These are phyloP conservation scores for Tricladium varicosporioides DNA, from an alignment of 2,329 filamentous ascomycete genomes.

Conservation along the genomic window DNA sequence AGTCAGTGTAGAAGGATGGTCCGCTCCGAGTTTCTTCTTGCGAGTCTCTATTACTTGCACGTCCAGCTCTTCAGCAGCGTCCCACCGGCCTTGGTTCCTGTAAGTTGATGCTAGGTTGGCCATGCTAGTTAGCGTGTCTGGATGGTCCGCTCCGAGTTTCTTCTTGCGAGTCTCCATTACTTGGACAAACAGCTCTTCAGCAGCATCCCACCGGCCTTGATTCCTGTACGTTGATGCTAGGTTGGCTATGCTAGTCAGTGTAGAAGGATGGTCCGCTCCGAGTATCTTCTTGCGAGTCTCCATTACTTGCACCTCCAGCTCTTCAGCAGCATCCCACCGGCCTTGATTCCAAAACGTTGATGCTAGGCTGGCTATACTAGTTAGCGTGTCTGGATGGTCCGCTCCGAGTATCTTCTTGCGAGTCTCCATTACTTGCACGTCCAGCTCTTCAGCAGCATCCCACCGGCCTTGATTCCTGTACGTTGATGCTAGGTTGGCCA, in stretches of 20 bases:
- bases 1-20: not conserved
- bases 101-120: not conserved
- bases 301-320: slow-evolving; percentile 13
- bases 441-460: slow-evolving; percentile 11
- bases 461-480: slow-evolving; percentile 10
- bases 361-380: not conserved
- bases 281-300: slow-evolving; percentile 7
- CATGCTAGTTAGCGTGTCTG: no score
- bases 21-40: slow-evolving; percentile 1
- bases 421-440: slow-evolving; percentile 7
- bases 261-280: slow-evolving; percentile 1
- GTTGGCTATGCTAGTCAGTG: not conserved
- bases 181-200: slow-evolving; percentile 9
- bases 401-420: slow-evolving; percentile 1
- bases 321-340: slow-evolving; percentile 6
- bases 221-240: not conserved
- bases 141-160: slow-evolving; percentile 9
- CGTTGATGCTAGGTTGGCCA: slow-evolving; percentile 12
- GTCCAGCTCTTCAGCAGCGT: not conserved
- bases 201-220: slow-evolving; percentile 1
- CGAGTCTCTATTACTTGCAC: slow-evolving; percentile 1
- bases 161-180: slow-evolving; percentile 17
- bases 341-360: not conserved
- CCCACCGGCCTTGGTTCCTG: not conserved
- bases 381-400: slow-evolving; percentile 2